Percentiles rank a stretch among this genome's conserved stretches.
Conservation (phyloP, 495 filamentous ascomycete genomes). For the Tuber magnatum region DNA sequence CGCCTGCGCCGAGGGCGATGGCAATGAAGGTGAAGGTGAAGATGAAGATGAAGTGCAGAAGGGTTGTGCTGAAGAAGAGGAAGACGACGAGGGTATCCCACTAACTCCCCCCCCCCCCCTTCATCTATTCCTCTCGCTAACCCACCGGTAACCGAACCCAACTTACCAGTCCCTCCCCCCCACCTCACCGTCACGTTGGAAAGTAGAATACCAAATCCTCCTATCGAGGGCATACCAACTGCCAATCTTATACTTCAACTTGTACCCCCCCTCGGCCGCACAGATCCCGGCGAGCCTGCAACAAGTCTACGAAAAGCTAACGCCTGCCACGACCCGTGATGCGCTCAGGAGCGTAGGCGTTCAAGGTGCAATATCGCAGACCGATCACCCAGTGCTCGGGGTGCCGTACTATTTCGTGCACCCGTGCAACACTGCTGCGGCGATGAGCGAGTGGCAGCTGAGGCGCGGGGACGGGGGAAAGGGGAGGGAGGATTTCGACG, state of each 20-base stretch:
- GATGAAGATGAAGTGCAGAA: neutral
- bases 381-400: conserved; percentile 24
- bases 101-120: neutral
- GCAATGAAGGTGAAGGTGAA: neutral
- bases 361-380: conserved; percentile 29
- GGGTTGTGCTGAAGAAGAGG: neutral
- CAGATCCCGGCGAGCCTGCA: conserved; percentile 6
- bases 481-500: neutral
- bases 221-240: conserved; percentile 23
- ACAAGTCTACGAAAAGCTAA: conserved; percentile 22
- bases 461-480: neutral
- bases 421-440: conserved; percentile 29
- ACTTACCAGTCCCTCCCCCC: neutral
- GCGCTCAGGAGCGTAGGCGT: conserved; percentile 20
- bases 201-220: conserved; percentile 29
- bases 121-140: neutral
- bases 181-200: neutral
- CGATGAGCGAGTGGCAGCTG: conserved; percentile 27
- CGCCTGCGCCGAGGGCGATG: neutral
- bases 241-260: conserved; percentile 32
- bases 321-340: conserved; percentile 9
- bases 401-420: conserved; percentile 31
- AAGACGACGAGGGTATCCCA: neutral
- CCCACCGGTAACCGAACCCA: neutral
- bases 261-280: neutral